Percentiles rank a stretch among this genome's conserved stretches.
Conservation (phyloP, 768 basidiomycete genomes). For the Auriculariales sp. region DNA sequence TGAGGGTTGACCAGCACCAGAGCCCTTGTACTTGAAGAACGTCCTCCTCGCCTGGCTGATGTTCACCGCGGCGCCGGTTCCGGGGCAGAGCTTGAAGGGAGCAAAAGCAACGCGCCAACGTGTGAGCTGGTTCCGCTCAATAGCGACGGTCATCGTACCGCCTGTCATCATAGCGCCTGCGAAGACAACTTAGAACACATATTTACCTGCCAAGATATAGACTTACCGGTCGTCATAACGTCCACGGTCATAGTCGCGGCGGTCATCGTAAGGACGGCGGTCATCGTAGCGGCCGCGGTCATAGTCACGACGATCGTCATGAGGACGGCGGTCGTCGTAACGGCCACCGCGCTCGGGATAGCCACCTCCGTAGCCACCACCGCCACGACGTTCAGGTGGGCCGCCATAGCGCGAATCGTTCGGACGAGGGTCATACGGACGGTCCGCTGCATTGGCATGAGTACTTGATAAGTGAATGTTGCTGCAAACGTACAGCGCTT, state of each 20-base stretch:
- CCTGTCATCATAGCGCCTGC: constrained; percentile 26
- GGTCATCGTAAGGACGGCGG: constrained; percentile 14
- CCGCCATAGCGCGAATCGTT: constrained; percentile 73
- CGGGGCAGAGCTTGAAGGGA: no score
- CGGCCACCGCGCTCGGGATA: constrained; percentile 24
- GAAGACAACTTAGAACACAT: constrained; percentile 20
- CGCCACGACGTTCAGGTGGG: constrained; percentile 24
- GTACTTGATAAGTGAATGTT: background rate
- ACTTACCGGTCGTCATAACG: constrained; percentile 22
- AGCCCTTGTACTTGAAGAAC: no score
- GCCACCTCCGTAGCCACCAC: constrained; percentile 21
- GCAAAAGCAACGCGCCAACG: no score
- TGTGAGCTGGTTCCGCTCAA: constrained; percentile 9
- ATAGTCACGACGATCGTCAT: constrained; percentile 18
- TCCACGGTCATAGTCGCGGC: constrained; percentile 13
- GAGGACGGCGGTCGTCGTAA: constrained; percentile 20
- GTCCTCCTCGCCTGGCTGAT: no score
- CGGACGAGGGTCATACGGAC: constrained; percentile 84
- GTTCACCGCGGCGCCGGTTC: no score
- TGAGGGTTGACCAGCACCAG: no score
- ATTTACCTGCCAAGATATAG: background rate
- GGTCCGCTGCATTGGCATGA: constrained; percentile 42
- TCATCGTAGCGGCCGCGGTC: constrained; percentile 23
- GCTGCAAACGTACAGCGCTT: constrained; percentile 38
- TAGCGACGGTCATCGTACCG: constrained; percentile 20